These are phyloP conservation scores for Diphasiastrum complanatum DNA, from an alignment of 83 land plant genomes.

Conservation along the genomic window DNA sequence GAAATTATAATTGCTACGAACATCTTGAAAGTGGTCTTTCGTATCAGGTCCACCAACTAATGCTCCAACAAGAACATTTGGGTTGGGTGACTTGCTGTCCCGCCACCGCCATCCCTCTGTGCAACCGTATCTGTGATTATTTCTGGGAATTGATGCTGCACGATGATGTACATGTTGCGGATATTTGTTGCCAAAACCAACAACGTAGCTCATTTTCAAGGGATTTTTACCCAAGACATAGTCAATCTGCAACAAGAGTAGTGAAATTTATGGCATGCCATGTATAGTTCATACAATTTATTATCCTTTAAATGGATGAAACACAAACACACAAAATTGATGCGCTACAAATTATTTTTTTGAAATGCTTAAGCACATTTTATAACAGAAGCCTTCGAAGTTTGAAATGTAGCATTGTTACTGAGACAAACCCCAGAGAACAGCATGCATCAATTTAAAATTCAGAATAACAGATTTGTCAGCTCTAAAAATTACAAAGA, in stretches of 20 bases:
- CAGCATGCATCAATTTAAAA: no score
- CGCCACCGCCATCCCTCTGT: constrained; percentile 49
- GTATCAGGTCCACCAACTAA: constrained; percentile 79
- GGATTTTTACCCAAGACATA: constrained; percentile 73
- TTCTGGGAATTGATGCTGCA: constrained; percentile 58
- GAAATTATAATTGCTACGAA: constrained; percentile 41
- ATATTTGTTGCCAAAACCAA: constrained; percentile 55
- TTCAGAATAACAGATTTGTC: no score
- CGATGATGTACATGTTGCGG: constrained; percentile 70
- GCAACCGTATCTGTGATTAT: constrained; percentile 32
- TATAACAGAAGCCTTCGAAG: no score
- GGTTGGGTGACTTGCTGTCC: constrained; percentile 46
- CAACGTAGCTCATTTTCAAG: constrained; percentile 61
- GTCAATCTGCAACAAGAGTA: constrained; percentile 40
- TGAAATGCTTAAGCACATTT: no score
- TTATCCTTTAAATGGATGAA: no score
- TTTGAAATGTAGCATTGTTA: no score
- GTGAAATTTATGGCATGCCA: no score
- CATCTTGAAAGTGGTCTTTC: constrained; percentile 50
- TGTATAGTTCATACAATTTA: no score
- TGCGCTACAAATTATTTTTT: no score
- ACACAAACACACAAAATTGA: no score
- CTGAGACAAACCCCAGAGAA: no score
- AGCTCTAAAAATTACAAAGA: no score
- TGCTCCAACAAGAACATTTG: constrained; percentile 68